Base-by-base conservation (phyloP, 305 asterid species). In the Fraxinus baroniana region DNA sequence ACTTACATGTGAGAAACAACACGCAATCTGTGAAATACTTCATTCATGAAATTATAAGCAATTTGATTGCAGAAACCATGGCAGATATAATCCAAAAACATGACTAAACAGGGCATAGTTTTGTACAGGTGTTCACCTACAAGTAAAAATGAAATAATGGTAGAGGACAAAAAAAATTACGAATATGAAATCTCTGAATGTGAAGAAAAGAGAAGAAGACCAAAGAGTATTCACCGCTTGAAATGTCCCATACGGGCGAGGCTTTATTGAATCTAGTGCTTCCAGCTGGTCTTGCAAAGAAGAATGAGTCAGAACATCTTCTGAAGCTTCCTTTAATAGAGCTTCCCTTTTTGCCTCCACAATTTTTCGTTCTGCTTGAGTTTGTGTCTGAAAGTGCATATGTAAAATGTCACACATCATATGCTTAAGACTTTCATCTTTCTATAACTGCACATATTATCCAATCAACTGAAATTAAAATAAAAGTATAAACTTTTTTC, bases 361-460 rank as follows among this genome's bases (percentile, higher is more conserved):
- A 30, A 93, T 88, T 86, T 95, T 95, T 78, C 84, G 89, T 87
- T 91, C 97, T 5, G 97, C 98, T 91, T 95, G 98, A 71, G 98
- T 94, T 81, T 94, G 96, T 55, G 98, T 95, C 97, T 95, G 88
- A 35, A 83, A 85, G 79, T 46, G 72, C 79, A 81, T 71, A 55
- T 75, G 57, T 71, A 32, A 82, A 37, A 82, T 75, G 57, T 83
- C 80, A 83, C 74, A 46, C 68, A 71, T 70, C 76, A 80, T 3
- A 80, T 17, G 10, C 75, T 84, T 57, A 79, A 81, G 78, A 74
- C 32, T 32, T 80, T n/a, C 7, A 0, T 52, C 62, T 52, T 52
- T 26, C 68, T 73, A 6, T 55, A 26, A 12, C 20, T 26, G 37
- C 77, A 66, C 26, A 71, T 83, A 74, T 76, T 75, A 66, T 78